Conservation (phyloP, 441 rosid species). For the Populus hybrid region DNA sequence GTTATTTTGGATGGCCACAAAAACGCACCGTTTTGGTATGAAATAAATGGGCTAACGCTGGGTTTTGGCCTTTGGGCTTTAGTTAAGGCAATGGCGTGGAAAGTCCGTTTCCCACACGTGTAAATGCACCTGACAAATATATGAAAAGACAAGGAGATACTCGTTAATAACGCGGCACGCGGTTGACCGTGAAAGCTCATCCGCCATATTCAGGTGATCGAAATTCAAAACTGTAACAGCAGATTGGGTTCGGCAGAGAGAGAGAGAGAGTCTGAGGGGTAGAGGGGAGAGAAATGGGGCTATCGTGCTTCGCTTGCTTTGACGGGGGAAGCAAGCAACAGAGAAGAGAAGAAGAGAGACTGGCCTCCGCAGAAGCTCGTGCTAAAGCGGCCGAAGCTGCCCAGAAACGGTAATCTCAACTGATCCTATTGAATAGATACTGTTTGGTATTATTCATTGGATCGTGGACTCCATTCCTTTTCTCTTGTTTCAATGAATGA, state of each 20-base stretch:
- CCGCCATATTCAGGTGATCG: background rate
- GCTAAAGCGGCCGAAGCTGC: slow-evolving; percentile 98
- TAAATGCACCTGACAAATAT: too few relatives aligned
- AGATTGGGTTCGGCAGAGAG: background rate
- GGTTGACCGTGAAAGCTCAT: background rate
- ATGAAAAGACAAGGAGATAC: slow-evolving; percentile 5
- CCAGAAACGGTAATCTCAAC: slow-evolving; percentile 51
- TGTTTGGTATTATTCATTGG: background rate
- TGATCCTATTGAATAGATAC: background rate
- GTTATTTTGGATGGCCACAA: too few relatives aligned
- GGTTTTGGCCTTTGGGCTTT: too few relatives aligned
- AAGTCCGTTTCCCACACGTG: too few relatives aligned
- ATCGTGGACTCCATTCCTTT: background rate
- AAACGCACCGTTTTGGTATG: too few relatives aligned
- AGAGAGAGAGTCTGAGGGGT: background rate
- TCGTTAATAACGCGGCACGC: slow-evolving; percentile 12
- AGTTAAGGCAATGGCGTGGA: too few relatives aligned
- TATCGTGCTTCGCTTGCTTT: slow-evolving; percentile 77
- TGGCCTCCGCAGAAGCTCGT: slow-evolving; percentile 90
- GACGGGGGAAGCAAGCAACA: slow-evolving; percentile 53
- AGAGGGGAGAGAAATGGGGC: slow-evolving; percentile 7
- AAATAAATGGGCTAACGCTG: too few relatives aligned
- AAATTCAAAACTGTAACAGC: slow-evolving; percentile 4
- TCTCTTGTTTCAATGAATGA: background rate
- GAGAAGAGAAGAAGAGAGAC: slow-evolving; percentile 63